Conservation (phyloP, 1,284 basidiomycete species). For the Rhodotorula sp. region DNA sequence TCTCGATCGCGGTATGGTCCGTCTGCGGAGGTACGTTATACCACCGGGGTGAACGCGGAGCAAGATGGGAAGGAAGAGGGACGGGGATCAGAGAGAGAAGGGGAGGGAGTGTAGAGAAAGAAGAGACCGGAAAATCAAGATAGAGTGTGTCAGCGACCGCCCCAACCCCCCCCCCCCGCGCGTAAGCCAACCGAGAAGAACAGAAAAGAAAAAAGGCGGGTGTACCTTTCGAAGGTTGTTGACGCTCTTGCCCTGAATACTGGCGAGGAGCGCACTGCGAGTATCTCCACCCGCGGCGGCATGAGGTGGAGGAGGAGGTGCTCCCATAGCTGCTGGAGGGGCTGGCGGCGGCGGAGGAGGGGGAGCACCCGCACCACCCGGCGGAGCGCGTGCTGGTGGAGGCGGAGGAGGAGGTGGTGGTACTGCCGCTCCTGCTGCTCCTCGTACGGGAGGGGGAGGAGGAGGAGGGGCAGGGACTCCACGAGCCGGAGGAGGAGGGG, state of each 20-base stretch:
- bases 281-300: not conserved
- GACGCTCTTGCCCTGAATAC: slow-evolving; percentile 67
- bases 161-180: too few species aligned
- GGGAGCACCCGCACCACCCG: too few species aligned
- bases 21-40: slow-evolving; percentile 43
- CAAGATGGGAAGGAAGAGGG: not conserved
- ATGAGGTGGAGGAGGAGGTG: slow-evolving; percentile 6
- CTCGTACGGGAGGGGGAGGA: not conserved
- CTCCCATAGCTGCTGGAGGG: slow-evolving; percentile 7
- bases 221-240: slow-evolving; percentile 70
- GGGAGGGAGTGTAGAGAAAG: not conserved
- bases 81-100: not conserved
- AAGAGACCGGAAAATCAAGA: not conserved
- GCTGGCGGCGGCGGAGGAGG: slow-evolving; percentile 2
- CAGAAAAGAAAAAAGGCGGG: not conserved
- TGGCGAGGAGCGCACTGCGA: slow-evolving; percentile 63
- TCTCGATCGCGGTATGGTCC: slow-evolving; percentile 36
- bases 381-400: not conserved
- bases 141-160: too few species aligned
- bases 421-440: not conserved
- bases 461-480: slow-evolving; percentile 14
- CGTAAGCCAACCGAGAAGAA: not conserved
- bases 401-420: slow-evolving; percentile 9
- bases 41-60: not conserved
- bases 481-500: not conserved